These are phyloP conservation scores for Alternaria longipes DNA, from an alignment of 2,329 filamentous ascomycete genomes.

Conservation along the genomic window DNA sequence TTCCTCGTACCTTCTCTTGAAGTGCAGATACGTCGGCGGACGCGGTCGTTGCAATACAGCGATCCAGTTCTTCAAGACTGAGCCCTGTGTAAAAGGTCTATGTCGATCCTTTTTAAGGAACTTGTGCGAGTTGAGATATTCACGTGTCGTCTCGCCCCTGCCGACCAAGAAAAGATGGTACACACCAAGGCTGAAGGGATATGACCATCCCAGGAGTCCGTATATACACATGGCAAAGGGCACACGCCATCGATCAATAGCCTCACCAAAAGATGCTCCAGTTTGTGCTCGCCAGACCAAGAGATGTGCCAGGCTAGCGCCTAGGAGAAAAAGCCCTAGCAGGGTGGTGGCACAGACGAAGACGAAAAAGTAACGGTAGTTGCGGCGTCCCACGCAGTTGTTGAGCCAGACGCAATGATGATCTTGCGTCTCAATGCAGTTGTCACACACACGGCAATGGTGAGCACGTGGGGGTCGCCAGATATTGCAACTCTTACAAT, in stretches of 20 bases:
- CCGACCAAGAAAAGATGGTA: constrained; percentile 94
- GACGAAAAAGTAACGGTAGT: constrained; percentile 97
- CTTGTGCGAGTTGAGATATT: constrained; percentile 96
- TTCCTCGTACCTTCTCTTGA: constrained; percentile 78
- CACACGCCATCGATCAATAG: constrained; percentile 76
- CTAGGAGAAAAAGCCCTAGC: constrained; percentile 78
- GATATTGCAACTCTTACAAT: constrained; percentile 96
- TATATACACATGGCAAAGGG: constrained; percentile 92
- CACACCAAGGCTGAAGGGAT: constrained; percentile 81
- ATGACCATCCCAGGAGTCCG: constrained; percentile 75
- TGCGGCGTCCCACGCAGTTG: constrained; percentile 95
- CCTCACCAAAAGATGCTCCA: constrained; percentile 70
- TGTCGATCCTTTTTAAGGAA: constrained; percentile 92
- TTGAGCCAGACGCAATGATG: constrained; percentile 99
- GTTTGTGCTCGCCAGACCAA: constrained; percentile 74
- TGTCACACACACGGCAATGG: constrained; percentile 96
- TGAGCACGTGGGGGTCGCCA: constrained; percentile 96
- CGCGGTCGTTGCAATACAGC: constrained; percentile 83
- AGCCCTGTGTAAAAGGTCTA: constrained; percentile 85
- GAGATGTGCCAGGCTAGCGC: constrained; percentile 81
- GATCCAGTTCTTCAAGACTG: constrained; percentile 78
- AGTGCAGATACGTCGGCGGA: constrained; percentile 86
- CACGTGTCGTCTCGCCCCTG: constrained; percentile 91
- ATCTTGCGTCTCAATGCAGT: constrained; percentile 95
- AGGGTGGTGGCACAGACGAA: constrained; percentile 85